A percentile compares a stretch with the other conserved stretches of the same genome.
Evolutionary conservation across 169 alveolate genomes (phyloP).

Genomic region (Cryptosporidium canis): DNA sequence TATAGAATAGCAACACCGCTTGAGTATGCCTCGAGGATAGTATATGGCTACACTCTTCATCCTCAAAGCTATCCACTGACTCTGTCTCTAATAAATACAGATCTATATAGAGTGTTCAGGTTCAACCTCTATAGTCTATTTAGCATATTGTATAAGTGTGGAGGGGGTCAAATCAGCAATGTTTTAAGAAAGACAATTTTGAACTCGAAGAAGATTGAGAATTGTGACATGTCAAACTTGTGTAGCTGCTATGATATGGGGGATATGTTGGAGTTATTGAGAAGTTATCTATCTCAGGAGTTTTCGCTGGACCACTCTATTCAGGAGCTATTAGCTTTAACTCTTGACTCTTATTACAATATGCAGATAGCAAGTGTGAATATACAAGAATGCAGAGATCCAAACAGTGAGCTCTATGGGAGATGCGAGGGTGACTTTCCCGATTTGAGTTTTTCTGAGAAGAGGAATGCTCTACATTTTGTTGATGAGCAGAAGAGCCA

Average conservation of each 20-base stretch:
- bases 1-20: slow-evolving; percentile 75
- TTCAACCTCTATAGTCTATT: slow-evolving; percentile 74
- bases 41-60: slow-evolving; percentile 70
- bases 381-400: slow-evolving; percentile 29
- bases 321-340: slow-evolving; percentile 70
- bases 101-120: slow-evolving; percentile 72
- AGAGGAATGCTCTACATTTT: background rate
- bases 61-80: slow-evolving; percentile 75
- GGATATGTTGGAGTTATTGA: slow-evolving; percentile 74
- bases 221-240: slow-evolving; percentile 76
- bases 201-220: slow-evolving; percentile 72
- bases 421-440: background rate
- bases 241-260: slow-evolving; percentile 78
- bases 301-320: slow-evolving; percentile 66
- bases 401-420: background rate
- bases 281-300: slow-evolving; percentile 73
- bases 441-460: slow-evolving; percentile 32
- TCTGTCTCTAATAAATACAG: slow-evolving; percentile 74
- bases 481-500: background rate
- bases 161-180: slow-evolving; percentile 74
- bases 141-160: slow-evolving; percentile 75
- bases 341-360: slow-evolving; percentile 63
- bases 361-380: slow-evolving; percentile 68
- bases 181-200: slow-evolving; percentile 72
- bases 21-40: slow-evolving; percentile 77